Conservation (phyloP, 169 alveolate genomes). For the Plasmodium billcollinsi region DNA sequence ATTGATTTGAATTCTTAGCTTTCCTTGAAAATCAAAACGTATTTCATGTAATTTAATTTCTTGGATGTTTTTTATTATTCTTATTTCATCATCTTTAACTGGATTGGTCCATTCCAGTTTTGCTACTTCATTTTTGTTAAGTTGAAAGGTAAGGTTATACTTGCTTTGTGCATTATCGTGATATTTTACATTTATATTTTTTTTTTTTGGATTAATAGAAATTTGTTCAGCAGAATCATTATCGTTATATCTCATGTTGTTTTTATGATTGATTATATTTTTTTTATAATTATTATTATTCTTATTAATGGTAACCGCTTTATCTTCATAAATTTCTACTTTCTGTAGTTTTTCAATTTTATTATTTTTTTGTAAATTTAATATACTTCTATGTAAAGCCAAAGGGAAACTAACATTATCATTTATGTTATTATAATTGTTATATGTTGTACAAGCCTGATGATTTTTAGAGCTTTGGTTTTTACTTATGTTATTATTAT, state of each 20-base stretch:
- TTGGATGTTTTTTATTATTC: conserved; percentile 45
- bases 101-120: conserved; percentile 88
- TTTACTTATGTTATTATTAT: background rate
- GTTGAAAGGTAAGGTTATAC: conserved; percentile 23
- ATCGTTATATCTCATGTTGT: conserved; percentile 9
- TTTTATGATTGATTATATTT: conserved; percentile 40
- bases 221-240: background rate
- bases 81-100: conserved; percentile 69
- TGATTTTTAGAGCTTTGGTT: background rate
- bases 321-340: conserved; percentile 14
- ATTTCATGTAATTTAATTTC: conserved; percentile 80
- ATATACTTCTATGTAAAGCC: conserved; percentile 58
- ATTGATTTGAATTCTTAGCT: conserved; percentile 51
- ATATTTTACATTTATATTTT: conserved; percentile 12
- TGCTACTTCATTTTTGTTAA: conserved; percentile 75
- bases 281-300: conserved; percentile 65
- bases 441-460: background rate
- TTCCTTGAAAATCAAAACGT: conserved; percentile 83
- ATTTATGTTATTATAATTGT: background rate
- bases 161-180: background rate
- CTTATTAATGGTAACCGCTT: background rate
- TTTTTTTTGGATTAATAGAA: background rate
- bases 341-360: conserved; percentile 23
- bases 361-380: conserved; percentile 59
- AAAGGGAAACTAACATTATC: conserved; percentile 38